A percentile compares a stretch with the other conserved stretches of the same genome.
phyloP scores from a whole-genome alignment of 176 grass and related monocot genomes.

The Phoenix dactylifera region DNA sequence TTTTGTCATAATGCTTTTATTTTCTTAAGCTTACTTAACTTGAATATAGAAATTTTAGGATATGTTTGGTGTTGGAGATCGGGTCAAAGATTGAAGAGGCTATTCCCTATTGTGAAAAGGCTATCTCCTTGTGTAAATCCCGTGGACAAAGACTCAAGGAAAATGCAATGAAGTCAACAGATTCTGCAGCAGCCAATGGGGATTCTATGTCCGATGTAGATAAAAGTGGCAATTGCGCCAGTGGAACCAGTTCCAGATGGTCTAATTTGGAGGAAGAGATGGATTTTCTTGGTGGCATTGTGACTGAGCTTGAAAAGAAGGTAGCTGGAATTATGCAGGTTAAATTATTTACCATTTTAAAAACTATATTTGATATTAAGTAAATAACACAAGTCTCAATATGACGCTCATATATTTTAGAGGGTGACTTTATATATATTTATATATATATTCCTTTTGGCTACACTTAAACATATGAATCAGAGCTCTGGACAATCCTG shows the following conservation, averaged over 20 bases:
- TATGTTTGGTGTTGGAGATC: constrained; percentile 73
- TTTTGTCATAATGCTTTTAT: neutral
- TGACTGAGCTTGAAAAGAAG: constrained; percentile 95
- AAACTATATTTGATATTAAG: too few relatives aligned
- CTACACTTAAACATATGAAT: too few relatives aligned
- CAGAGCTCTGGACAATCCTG: too few relatives aligned
- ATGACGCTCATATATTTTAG: too few relatives aligned
- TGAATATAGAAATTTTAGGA: constrained; percentile 66
- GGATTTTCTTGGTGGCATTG: constrained; percentile 53
- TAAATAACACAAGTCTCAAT: too few relatives aligned
- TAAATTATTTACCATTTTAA: too few relatives aligned
- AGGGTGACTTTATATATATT: too few relatives aligned
- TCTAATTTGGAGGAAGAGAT: constrained; percentile 48
- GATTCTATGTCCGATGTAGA: neutral
- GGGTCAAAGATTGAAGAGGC: constrained; percentile 56
- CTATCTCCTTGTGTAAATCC: constrained; percentile 72
- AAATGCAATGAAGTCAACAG: neutral
- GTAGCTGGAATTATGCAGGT: constrained; percentile 23
- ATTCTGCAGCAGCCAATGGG: constrained; percentile 4
- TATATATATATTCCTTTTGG: too few relatives aligned
- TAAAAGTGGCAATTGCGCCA: constrained; percentile 11
- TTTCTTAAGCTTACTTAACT: constrained; percentile 34
- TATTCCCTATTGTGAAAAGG: constrained; percentile 71
- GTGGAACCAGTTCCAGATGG: constrained; percentile 35
- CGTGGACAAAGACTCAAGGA: constrained; percentile 46